A percentile compares a stretch with the other conserved stretches of the same genome.
phyloP scores from a whole-genome alignment of 495 filamentous ascomycete genomes.

The Cetradonia linearis region DNA sequence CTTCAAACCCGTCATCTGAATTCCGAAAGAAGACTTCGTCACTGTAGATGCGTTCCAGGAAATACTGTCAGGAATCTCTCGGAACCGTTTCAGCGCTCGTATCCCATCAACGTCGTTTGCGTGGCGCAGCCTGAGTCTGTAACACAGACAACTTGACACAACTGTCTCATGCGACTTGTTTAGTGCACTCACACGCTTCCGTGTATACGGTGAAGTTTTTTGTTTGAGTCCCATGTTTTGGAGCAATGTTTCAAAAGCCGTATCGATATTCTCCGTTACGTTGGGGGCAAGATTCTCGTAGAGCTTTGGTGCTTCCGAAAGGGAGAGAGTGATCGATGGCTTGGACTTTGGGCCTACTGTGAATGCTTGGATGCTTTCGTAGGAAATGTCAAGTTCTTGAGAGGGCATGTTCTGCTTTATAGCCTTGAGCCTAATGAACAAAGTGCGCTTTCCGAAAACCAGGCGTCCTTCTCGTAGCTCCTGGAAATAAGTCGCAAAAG shows the following conservation, averaged over 20 bases:
- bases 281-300: constrained; percentile 18
- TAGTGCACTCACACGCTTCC: constrained; percentile 18
- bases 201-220: constrained; percentile 13
- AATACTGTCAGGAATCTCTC: constrained; percentile 22
- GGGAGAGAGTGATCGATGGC: constrained; percentile 31
- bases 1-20: constrained; percentile 22
- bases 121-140: constrained; percentile 20
- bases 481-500: constrained; percentile 38
- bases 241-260: constrained; percentile 23
- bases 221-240: background rate
- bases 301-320: constrained; percentile 24
- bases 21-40: constrained; percentile 12
- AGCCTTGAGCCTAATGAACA: constrained; percentile 30
- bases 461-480: constrained; percentile 28
- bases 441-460: constrained; percentile 33
- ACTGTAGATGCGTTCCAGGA: constrained; percentile 18
- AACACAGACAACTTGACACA: constrained; percentile 25
- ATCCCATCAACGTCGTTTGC: constrained; percentile 10
- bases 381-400: constrained; percentile 33
- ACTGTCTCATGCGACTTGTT: constrained; percentile 22
- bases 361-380: constrained; percentile 30
- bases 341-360: constrained; percentile 26
- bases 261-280: background rate
- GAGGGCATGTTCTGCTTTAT: background rate
- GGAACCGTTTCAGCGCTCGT: constrained; percentile 15